These are phyloP conservation scores for Wickerhamomyces strasburgensis DNA, from an alignment of 805 yeast genomes.

Conservation along the genomic window DNA sequence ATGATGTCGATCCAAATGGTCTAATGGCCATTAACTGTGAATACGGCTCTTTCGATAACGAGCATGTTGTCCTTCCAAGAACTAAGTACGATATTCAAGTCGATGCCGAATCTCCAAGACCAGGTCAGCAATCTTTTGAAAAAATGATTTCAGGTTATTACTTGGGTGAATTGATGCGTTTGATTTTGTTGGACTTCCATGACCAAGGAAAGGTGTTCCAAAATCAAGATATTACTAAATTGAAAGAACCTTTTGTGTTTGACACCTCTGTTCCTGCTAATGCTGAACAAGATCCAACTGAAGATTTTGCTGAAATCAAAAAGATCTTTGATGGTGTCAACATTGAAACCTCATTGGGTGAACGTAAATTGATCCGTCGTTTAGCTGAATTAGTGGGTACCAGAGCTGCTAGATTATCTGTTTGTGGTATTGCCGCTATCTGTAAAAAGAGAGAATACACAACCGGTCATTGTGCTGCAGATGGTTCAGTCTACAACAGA, in stretches of 20 bases:
- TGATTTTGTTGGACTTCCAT: conserved; percentile 69
- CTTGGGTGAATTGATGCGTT: conserved; percentile 85
- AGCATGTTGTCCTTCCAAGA: conserved; percentile 77
- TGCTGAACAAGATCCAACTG: conserved; percentile 86
- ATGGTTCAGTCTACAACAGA: conserved; percentile 91
- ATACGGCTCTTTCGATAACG: conserved; percentile 96
- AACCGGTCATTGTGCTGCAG: conserved; percentile 89
- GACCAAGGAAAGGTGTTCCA: conserved; percentile 58
- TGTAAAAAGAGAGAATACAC: conserved; percentile 77
- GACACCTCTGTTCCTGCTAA: conserved; percentile 86
- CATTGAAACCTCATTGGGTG: conserved; percentile 65
- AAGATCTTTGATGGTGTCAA: conserved; percentile 58
- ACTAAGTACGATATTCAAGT: conserved; percentile 79
- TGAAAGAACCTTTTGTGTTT: conserved; percentile 63
- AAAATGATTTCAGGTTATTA: conserved; percentile 98
- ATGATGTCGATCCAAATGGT: conserved; percentile 56
- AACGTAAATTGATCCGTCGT: conserved; percentile 77
- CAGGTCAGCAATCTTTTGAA: conserved; percentile 93
- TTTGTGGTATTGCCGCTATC: conserved; percentile 94
- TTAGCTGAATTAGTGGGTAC: conserved; percentile 85
- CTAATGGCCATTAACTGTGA: conserved; percentile 98
- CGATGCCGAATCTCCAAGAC: conserved; percentile 88
- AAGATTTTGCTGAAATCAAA: conserved; percentile 71
- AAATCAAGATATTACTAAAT: conserved; percentile 59
- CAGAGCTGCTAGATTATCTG: conserved; percentile 87